Percentiles rank a stretch among this genome's conserved stretches.
These are phyloP conservation scores for Trichophyton simii DNA, from an alignment of 2,329 filamentous ascomycete species.

Conservation along the genomic window DNA sequence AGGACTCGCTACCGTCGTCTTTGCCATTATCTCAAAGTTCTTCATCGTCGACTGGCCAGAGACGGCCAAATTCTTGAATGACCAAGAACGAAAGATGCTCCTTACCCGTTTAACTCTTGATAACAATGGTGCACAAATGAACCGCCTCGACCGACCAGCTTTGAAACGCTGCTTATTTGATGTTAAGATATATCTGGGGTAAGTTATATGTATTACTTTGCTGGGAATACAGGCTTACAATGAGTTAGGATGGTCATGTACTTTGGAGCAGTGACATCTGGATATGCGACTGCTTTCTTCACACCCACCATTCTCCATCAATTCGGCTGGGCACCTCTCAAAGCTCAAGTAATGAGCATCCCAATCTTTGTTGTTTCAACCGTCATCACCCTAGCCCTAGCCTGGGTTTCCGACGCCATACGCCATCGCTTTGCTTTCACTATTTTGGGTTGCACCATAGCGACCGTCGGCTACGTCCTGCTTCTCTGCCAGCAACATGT, in stretches of 20 bases:
- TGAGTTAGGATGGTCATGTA: constrained; percentile 43
- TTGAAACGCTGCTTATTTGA: constrained; percentile 37
- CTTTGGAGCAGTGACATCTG: constrained; percentile 46
- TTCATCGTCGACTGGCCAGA: constrained; percentile 35
- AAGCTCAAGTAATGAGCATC: constrained; percentile 38
- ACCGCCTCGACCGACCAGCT: constrained; percentile 40
- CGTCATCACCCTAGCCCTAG: constrained; percentile 41
- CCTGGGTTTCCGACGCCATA: constrained; percentile 39
- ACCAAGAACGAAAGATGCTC: constrained; percentile 35
- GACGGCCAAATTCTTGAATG: constrained; percentile 34
- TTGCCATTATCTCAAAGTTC: constrained; percentile 41
- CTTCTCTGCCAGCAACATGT: constrained; percentile 39
- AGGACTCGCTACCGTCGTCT: constrained; percentile 36
- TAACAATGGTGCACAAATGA: constrained; percentile 38
- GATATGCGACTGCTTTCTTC: constrained; percentile 35
- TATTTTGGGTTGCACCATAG: constrained; percentile 38
- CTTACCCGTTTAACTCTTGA: constrained; percentile 33
- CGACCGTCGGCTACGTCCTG: constrained; percentile 44
- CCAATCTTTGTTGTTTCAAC: constrained; percentile 53
- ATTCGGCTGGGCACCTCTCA: constrained; percentile 44
- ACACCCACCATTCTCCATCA: constrained; percentile 34
- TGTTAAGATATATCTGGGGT: constrained; percentile 24
- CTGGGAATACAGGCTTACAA: neutral
- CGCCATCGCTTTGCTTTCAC: constrained; percentile 45
- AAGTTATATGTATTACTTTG: neutral